phyloP scores from a whole-genome alignment of 495 filamentous ascomycete species.

The Hypoxylon lienhwacheense region DNA sequence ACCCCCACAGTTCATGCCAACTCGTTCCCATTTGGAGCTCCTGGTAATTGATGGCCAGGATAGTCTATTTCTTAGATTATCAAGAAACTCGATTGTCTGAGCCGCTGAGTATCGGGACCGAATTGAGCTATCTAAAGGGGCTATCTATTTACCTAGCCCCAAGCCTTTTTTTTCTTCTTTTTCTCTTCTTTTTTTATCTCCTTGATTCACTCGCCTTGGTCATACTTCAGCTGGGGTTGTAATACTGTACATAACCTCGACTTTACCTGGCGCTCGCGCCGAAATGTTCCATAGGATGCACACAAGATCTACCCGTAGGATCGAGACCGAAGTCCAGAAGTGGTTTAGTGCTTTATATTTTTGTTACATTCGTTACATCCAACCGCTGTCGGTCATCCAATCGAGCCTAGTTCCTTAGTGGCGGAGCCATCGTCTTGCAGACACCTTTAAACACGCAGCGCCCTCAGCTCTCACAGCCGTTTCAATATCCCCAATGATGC shows the following conservation, averaged over 20 bases:
- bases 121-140: not conserved
- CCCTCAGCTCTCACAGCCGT: slow-evolving; percentile 14
- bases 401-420: slow-evolving; percentile 34
- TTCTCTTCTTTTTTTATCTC: not conserved
- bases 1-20: slow-evolving; percentile 15
- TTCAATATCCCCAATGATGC: slow-evolving; percentile 6
- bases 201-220: not conserved
- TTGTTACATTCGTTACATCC: slow-evolving; percentile 11
- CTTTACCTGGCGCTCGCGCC: not conserved
- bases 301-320: slow-evolving; percentile 14
- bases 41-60: not conserved
- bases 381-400: slow-evolving; percentile 31
- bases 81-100: no score
- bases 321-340: slow-evolving; percentile 33
- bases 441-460: slow-evolving; percentile 21
- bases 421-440: slow-evolving; percentile 23
- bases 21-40: not conserved
- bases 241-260: no score
- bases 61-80: not conserved
- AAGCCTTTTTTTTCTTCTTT: not conserved
- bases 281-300: slow-evolving; percentile 4
- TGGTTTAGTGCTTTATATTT: slow-evolving; percentile 25
- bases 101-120: no score
- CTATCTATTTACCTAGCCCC: not conserved
- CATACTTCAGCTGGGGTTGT: no score